A percentile compares a stretch with the other conserved stretches of the same genome.
Conservation (phyloP, 139 green algal species). For the Zygnema circumcarinatum region DNA sequence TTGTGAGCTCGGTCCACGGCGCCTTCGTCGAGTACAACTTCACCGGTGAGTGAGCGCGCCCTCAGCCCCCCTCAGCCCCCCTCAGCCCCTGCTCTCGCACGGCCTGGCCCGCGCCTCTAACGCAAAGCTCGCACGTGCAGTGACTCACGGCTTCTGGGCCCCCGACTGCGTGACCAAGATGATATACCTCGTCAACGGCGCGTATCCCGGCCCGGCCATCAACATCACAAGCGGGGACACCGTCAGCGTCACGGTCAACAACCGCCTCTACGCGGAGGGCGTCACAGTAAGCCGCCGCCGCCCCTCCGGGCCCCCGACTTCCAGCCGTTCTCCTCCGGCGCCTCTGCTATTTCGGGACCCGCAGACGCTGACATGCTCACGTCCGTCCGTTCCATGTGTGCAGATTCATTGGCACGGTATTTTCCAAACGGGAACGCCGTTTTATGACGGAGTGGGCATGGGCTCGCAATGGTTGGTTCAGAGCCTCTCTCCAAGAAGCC, state of each 20-base stretch:
- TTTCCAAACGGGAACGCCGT: background rate
- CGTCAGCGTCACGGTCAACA: conserved; percentile 19
- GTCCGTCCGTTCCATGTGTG: background rate
- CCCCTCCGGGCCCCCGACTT: background rate
- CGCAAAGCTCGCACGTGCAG: too few relatives aligned
- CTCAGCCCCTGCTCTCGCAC: too few relatives aligned
- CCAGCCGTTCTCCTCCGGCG: background rate
- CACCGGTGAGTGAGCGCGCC: too few relatives aligned
- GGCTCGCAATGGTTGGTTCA: background rate
- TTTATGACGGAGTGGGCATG: background rate
- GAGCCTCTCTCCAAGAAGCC: too few relatives aligned
- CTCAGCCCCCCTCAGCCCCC: too few relatives aligned
- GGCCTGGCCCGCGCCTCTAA: too few relatives aligned
- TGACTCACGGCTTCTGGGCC: conserved; percentile 12
- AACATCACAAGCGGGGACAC: conserved; percentile 11
- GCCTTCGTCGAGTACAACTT: too few relatives aligned
- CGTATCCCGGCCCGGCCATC: conserved; percentile 21
- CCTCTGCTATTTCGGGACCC: background rate
- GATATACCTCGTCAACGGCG: conserved; percentile 22
- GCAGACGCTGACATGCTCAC: background rate
- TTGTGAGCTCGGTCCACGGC: too few relatives aligned
- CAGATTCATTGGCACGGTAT: conserved; percentile 42
- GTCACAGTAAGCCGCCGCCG: background rate
- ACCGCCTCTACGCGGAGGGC: conserved; percentile 21
- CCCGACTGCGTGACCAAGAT: conserved; percentile 27